Base-by-base conservation (phyloP, 2,329 filamentous ascomycete species). In the Tolypocladium ophioglossoides region DNA sequence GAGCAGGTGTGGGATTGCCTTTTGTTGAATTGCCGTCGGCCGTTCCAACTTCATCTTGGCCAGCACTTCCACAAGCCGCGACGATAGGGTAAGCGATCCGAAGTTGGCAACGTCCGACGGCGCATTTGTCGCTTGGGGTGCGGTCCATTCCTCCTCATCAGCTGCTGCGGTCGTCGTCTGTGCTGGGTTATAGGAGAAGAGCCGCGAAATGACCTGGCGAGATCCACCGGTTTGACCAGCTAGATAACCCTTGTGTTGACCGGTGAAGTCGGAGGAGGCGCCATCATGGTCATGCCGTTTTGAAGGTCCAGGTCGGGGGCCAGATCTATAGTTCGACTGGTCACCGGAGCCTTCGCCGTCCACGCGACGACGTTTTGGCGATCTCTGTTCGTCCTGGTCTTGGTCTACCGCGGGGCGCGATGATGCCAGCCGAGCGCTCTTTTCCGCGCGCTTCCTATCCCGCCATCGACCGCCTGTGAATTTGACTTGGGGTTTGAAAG, bases 401-500 rank as follows among this genome's bases (percentile, higher is more conserved):
- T 60, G 44, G 27, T 51, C 56, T 40, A 61, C 48, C 20, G 59
- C 59, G 46, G 63, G 60, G 49, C 56, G 55, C 11, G 61, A 55
- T 3, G 61, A 63, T 52, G 64, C 62, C 34, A 63, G 50, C 51
- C 62, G 65, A 40, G 68, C 69, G 22, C 65, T 66, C 56, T 64
- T 67, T 56, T 72, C 64, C 20, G 91, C 91, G 54, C 84, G 86
- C 56, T 92, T 79, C 58, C 94, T 82, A 67, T 96, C 91, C 66
- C 88, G 87, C 94, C 94, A 99, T 63, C 83, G 82, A n/a, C 94
- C 94, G 61, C 94, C 94, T 68, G 87, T 94, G 70, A 95, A 89
- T 61, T 78, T 83, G 57, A 80, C 74, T 53, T 80, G 74, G 7
- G 79, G 76, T 56, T 84, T 78, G 53, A 89, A 68, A 14, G 86